Percentiles rank a stretch among this genome's conserved stretches.
Evolutionary conservation across 2,329 filamentous ascomycete species (phyloP).

Genomic region (Cladophialophora yegresii): DNA sequence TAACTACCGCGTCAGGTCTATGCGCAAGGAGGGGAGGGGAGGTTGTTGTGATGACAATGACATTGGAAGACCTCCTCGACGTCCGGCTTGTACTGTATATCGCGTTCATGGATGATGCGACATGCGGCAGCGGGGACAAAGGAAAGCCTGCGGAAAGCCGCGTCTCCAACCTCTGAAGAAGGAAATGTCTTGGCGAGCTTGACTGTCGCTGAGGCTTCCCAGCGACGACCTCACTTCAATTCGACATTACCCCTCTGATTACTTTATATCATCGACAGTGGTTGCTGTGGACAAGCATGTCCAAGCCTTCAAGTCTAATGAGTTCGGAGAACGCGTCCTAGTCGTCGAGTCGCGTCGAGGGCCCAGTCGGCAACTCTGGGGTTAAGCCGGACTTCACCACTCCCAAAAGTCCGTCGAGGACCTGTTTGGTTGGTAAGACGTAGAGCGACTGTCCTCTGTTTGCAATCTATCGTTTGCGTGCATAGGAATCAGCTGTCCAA

Average conservation of each 20-base stretch:
- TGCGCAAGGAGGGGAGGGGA: background rate
- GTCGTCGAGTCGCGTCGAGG: slow-evolving; percentile 11
- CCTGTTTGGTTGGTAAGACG: background rate
- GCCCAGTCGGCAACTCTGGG: slow-evolving; percentile 9
- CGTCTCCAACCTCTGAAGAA: background rate
- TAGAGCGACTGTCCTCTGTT: background rate
- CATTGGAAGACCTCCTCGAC: background rate
- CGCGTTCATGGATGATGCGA: background rate
- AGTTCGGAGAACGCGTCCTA: slow-evolving; percentile 7
- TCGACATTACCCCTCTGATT: background rate
- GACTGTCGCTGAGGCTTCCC: background rate
- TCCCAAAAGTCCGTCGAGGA: background rate
- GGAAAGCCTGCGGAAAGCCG: background rate
- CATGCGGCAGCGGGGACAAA: background rate
- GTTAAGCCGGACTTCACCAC: slow-evolving; percentile 14
- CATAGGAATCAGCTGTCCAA: background rate
- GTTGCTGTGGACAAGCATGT: background rate
- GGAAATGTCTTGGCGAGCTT: background rate
- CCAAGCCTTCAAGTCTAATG: background rate
- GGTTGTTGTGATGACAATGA: background rate
- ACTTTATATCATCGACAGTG: background rate
- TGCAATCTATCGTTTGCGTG: background rate
- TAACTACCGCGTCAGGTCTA: background rate
- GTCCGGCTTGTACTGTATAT: background rate
- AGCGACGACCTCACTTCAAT: background rate